Percentiles rank a stretch among this genome's conserved stretches.
These are phyloP conservation scores for Simmondsia chinensis DNA, from an alignment of 148 eudicot species.

Conservation along the genomic window DNA sequence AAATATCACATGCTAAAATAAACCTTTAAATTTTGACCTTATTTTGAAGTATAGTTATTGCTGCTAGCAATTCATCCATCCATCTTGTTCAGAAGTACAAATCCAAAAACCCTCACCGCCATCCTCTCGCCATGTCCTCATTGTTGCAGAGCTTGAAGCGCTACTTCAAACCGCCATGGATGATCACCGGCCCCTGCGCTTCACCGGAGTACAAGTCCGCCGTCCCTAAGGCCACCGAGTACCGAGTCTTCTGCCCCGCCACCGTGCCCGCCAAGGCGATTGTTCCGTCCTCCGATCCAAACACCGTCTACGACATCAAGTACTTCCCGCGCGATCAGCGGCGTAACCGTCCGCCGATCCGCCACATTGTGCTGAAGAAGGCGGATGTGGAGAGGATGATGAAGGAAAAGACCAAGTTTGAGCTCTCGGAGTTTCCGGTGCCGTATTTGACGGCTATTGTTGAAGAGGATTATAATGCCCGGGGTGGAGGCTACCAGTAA, in stretches of 20 bases:
- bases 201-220: conserved; percentile 60
- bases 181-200: conserved; percentile 63
- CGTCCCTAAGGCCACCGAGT: conserved; percentile 70
- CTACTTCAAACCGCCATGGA: conserved; percentile 75
- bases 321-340: conserved; percentile 78
- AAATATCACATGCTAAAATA: no score
- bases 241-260: conserved; percentile 76
- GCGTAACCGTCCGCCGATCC: conserved; percentile 72
- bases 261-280: conserved; percentile 50
- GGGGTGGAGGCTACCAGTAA: conserved; percentile 57
- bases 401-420: conserved; percentile 43
- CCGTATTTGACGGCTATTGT: conserved; percentile 36
- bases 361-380: conserved; percentile 51
- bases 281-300: conserved; percentile 61
- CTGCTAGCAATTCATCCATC: no score
- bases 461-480: conserved; percentile 41
- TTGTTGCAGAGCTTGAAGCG: conserved; percentile 30
- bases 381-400: conserved; percentile 61
- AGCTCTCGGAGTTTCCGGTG: conserved; percentile 38
- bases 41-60: no score
- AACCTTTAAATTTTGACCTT: no score
- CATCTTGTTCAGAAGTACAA: no score
- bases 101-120: background rate
- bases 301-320: conserved; percentile 75
- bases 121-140: conserved; percentile 15